A percentile compares a stretch with the other conserved stretches of the same genome.
Conservation (phyloP, 1,284 basidiomycete species). For the Volvariella volvacea region DNA sequence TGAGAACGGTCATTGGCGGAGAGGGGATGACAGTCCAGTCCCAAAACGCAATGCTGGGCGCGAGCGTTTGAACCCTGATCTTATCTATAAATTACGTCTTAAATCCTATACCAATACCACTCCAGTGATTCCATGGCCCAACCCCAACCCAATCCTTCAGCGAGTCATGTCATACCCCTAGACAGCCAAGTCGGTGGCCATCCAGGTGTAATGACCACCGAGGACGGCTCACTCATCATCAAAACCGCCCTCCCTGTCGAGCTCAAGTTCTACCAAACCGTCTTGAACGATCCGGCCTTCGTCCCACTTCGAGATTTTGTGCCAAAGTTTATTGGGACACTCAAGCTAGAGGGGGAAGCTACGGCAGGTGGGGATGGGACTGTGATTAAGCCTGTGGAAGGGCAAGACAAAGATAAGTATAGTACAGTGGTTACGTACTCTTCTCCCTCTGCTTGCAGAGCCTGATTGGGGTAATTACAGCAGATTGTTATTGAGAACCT, state of each 20-base stretch:
- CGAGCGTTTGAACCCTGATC: too few relatives aligned
- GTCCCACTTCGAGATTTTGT: slow-evolving; percentile 48
- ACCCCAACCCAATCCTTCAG: too few relatives aligned
- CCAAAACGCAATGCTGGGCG: too few relatives aligned
- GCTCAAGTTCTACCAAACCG: slow-evolving; percentile 72
- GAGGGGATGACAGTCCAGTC: too few relatives aligned
- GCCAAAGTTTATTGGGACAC: slow-evolving; percentile 72
- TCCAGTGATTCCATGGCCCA: too few relatives aligned
- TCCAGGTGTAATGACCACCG: slow-evolving; percentile 65
- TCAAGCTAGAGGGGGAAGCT: slow-evolving; percentile 60
- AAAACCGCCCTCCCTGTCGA: slow-evolving; percentile 77
- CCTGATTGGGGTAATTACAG: slow-evolving; percentile 32
- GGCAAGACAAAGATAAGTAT: not conserved
- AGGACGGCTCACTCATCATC: slow-evolving; percentile 77
- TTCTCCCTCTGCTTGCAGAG: slow-evolving; percentile 24
- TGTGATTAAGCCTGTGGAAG: slow-evolving; percentile 14
- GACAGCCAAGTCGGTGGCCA: slow-evolving; percentile 84
- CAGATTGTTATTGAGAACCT: slow-evolving; percentile 86
- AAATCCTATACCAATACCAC: too few relatives aligned
- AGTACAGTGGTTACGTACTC: slow-evolving; percentile 10
- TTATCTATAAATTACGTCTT: too few relatives aligned
- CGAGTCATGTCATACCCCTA: slow-evolving; percentile 13
- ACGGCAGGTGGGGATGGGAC: slow-evolving; percentile 21
- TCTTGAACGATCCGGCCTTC: slow-evolving; percentile 38
- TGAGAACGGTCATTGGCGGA: too few relatives aligned